Evolutionary conservation across 345 rosid genomes (phyloP).

Genomic region (Isatis tinctoria): DNA sequence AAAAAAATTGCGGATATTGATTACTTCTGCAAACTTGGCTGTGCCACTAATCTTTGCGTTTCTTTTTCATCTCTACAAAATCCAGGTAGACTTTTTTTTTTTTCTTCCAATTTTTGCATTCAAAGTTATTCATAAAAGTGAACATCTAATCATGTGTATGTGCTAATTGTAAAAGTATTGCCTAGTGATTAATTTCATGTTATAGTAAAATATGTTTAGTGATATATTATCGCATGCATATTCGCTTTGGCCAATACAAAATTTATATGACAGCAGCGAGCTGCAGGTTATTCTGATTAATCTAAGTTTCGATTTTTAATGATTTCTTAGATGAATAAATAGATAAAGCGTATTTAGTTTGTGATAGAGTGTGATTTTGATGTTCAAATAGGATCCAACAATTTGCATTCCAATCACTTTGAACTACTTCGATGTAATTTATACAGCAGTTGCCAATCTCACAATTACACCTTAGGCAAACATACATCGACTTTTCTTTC

Average conservation of each 20-base stretch:
- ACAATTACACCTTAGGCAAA: too few relatives aligned
- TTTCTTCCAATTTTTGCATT: not conserved
- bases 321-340: not conserved
- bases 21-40: slow-evolving; percentile 15
- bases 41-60: slow-evolving; percentile 4
- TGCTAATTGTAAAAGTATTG: not conserved
- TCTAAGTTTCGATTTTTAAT: not conserved
- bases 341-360: not conserved
- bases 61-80: not conserved
- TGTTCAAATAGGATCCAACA: not conserved
- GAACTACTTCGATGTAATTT: not conserved
- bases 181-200: not conserved
- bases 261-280: not conserved
- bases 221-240: not conserved
- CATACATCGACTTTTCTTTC: not conserved
- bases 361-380: not conserved
- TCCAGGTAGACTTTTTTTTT: not conserved
- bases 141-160: not conserved
- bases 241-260: not conserved
- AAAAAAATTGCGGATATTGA: not conserved
- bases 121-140: not conserved
- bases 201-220: not conserved
- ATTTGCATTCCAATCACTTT: not conserved
- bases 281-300: not conserved
- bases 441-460: too few relatives aligned